Base-by-base conservation (phyloP, 2,329 filamentous ascomycete genomes). In the Trichophyton equinum region DNA sequence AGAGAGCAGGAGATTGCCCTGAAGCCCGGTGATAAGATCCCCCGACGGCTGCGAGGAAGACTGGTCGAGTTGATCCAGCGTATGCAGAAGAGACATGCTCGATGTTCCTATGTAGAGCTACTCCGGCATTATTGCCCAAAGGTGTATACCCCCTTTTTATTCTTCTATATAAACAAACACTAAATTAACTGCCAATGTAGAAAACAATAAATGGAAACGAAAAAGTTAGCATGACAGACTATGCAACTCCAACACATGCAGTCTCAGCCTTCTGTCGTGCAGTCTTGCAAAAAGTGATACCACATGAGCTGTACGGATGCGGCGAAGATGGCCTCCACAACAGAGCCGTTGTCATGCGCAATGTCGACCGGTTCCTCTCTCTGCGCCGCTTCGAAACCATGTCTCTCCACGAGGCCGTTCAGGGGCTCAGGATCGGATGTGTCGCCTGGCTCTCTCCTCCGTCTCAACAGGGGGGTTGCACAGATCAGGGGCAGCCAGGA, bases 241-340 rank as follows among this genome's bases (percentile, higher is more conserved):
- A 88, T 65, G 86, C 91, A 1, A 89, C 85, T 15, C 82, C 88
- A 0, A 65, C 76, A 2, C 76, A 84, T 0, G 80, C 84, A 56
- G 88, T 97, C 1, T 95, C 91, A 3, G 86, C 89, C 0, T 97
- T 95, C 69, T 96, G 91, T 71, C 87, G 87, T 68, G 87, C 89
- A 2, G 85, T 86, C 0, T 69, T 96, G 33, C 77, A 77, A 20
- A 87, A 82, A 62, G 76, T 96, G 15, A 81, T 99, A 30, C 92
- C 92, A 0, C 76, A 79, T 49, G 81, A 78, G 2, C 86, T 96
- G 61, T 95, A 88, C 84, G 91, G 91, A 0, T 65, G 70, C 18
- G 82, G 80, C 1, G 70, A 79, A 1, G 72, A 74, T 0, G 79
- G 80, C 40, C 60, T 65, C 4, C 75, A 82, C 57, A 96, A 96